A percentile compares a stretch with the other conserved stretches of the same genome.
Evolutionary conservation across 768 basidiomycete genomes (phyloP).

Genomic region (Tulasnella sp.): DNA sequence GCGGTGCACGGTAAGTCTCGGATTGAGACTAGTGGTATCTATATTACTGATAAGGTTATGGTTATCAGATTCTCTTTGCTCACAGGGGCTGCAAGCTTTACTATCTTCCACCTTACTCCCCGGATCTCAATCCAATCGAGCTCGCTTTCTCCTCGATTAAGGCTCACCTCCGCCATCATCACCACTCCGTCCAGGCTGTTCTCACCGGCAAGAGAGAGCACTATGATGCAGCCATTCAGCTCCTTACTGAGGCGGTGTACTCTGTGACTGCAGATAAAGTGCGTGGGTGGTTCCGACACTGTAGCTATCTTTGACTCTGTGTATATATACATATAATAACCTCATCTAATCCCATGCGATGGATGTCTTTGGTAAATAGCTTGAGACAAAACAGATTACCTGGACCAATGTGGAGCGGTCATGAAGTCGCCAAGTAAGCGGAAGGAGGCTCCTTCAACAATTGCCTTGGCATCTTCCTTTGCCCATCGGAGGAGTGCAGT

Average conservation of each 20-base stretch:
- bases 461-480: background rate
- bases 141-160: constrained; percentile 9
- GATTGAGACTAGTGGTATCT: background rate
- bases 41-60: background rate
- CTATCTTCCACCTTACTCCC: constrained; percentile 12
- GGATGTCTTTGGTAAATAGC: background rate
- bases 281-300: background rate
- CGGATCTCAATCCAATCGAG: constrained; percentile 13
- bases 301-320: constrained; percentile 16
- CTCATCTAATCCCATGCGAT: background rate
- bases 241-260: background rate
- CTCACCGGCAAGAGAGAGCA: background rate
- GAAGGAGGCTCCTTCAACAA: background rate
- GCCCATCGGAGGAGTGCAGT: background rate
- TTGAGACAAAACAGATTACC: background rate
- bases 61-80: background rate
- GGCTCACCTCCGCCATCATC: background rate
- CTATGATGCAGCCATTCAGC: background rate
- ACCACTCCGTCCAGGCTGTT: background rate
- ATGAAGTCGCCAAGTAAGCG: background rate
- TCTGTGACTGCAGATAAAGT: background rate
- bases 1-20: background rate
- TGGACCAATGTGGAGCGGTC: background rate
- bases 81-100: background rate
- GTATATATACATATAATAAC: constrained; percentile 23